phyloP scores from a whole-genome alignment of 257 asterid genomes.

The Paulownia fortunei region DNA sequence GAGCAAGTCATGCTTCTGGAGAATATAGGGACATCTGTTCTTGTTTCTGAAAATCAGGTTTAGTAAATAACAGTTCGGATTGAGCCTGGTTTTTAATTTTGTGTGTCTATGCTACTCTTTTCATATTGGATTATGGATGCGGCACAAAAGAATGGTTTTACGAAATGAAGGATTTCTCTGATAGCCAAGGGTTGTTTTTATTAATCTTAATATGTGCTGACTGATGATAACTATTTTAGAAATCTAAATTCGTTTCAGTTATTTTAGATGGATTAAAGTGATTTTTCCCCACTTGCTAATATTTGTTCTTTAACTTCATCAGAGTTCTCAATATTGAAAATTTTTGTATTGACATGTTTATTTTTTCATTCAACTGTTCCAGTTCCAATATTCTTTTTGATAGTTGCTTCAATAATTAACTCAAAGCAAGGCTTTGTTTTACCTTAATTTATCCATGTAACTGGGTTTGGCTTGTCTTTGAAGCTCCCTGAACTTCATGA shows the following conservation, averaged over 20 bases:
- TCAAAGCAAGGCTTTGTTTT: background rate
- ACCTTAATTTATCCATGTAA: background rate
- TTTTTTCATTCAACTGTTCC: background rate
- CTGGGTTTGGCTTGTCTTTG: slow-evolving; percentile 17
- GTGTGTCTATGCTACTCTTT: background rate
- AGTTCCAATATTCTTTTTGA: background rate
- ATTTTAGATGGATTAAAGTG: background rate
- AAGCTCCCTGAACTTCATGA: slow-evolving; percentile 89
- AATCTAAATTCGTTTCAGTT: background rate
- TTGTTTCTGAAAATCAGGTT: slow-evolving; percentile 85
- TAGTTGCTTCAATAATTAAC: background rate
- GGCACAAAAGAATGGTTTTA: background rate
- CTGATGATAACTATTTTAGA: background rate
- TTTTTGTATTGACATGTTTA: background rate
- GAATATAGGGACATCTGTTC: slow-evolving; percentile 95
- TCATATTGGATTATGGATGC: background rate
- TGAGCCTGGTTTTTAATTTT: background rate
- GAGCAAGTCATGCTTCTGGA: slow-evolving; percentile 98
- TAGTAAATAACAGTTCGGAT: background rate
- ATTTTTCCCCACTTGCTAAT: background rate
- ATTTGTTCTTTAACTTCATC: background rate
- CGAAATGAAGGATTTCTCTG: background rate
- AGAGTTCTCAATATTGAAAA: slow-evolving; percentile 3
- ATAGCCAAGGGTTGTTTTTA: background rate
- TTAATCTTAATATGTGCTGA: background rate